phyloP scores from a whole-genome alignment of 768 basidiomycete genomes.

The Amanita phalloides region DNA sequence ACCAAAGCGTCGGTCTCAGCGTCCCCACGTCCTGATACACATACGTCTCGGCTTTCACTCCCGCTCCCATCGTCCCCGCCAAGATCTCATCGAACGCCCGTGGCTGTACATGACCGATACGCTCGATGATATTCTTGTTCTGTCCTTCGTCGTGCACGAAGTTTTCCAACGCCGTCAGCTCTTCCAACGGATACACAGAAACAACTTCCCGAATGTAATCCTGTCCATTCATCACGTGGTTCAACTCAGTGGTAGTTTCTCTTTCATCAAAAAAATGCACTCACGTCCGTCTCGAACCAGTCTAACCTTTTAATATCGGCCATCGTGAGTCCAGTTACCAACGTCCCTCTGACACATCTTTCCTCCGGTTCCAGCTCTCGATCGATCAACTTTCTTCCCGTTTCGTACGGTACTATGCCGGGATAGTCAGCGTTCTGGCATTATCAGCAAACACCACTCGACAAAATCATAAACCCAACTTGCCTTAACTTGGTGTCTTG shows the following conservation, averaged over 20 bases:
- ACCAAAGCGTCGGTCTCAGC: slow-evolving; percentile 62
- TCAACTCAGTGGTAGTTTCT: too few species aligned
- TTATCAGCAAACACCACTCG: background rate
- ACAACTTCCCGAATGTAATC: slow-evolving; percentile 60
- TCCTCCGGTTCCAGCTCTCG: slow-evolving; percentile 49
- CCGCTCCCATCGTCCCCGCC: background rate
- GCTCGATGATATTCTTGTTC: slow-evolving; percentile 25
- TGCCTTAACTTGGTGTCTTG: slow-evolving; percentile 72
- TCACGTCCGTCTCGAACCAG: slow-evolving; percentile 71
- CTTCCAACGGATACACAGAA: slow-evolving; percentile 42
- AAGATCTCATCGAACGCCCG: slow-evolving; percentile 22
- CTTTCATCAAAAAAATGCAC: slow-evolving; percentile 11
- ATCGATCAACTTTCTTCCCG: slow-evolving; percentile 34
- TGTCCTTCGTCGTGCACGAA: background rate
- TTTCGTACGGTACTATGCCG: slow-evolving; percentile 55
- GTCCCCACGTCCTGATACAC: slow-evolving; percentile 40
- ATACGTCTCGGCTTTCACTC: slow-evolving; percentile 59
- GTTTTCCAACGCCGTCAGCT: slow-evolving; percentile 21
- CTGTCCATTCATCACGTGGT: slow-evolving; percentile 24
- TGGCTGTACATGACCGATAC: slow-evolving; percentile 30
- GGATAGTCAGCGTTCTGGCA: slow-evolving; percentile 71
- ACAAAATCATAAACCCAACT: background rate
- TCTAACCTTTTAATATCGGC: slow-evolving; percentile 64
- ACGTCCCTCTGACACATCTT: slow-evolving; percentile 62
- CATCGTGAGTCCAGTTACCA: slow-evolving; percentile 62